Evolutionary conservation across 768 basidiomycete genomes (phyloP).

Genomic region (Kwoniella botswanensis): DNA sequence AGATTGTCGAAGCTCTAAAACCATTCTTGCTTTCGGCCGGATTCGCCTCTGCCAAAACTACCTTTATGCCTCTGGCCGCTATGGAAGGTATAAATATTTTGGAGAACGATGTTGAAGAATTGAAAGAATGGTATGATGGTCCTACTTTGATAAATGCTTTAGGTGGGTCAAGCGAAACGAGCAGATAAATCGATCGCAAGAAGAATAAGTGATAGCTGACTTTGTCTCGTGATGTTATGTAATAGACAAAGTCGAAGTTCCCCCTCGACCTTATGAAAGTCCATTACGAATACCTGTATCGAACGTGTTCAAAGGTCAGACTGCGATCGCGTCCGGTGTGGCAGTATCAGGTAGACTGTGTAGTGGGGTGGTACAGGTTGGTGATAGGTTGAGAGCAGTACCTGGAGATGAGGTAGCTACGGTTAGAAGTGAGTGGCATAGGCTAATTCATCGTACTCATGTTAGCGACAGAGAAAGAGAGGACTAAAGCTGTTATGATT

Average conservation of each 20-base stretch:
- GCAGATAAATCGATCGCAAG: too few species aligned
- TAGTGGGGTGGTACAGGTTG: constrained; percentile 87
- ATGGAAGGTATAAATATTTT: constrained; percentile 82
- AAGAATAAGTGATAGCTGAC: background rate
- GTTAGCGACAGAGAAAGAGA: background rate
- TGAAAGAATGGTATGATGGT: constrained; percentile 81
- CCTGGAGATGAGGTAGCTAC: constrained; percentile 90
- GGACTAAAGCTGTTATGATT: background rate
- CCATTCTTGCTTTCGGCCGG: constrained; percentile 88
- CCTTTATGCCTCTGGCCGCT: constrained; percentile 86
- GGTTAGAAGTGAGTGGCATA: constrained; percentile 64
- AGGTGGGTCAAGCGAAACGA: constrained; percentile 62
- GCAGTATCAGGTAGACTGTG: constrained; percentile 83
- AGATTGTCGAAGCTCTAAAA: constrained; percentile 74
- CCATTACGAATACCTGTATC: constrained; percentile 87
- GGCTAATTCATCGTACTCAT: background rate
- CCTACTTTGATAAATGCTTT: constrained; percentile 81
- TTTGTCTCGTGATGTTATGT: background rate
- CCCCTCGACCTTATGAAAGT: constrained; percentile 72
- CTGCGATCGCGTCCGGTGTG: constrained; percentile 68
- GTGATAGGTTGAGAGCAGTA: constrained; percentile 80
- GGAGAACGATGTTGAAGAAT: constrained; percentile 62
- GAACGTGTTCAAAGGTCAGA: constrained; percentile 91
- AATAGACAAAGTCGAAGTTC: constrained; percentile 79
- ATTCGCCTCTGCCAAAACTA: constrained; percentile 76